These are phyloP conservation scores for Russula emetica DNA, from an alignment of 768 basidiomycete genomes.

Conservation along the genomic window DNA sequence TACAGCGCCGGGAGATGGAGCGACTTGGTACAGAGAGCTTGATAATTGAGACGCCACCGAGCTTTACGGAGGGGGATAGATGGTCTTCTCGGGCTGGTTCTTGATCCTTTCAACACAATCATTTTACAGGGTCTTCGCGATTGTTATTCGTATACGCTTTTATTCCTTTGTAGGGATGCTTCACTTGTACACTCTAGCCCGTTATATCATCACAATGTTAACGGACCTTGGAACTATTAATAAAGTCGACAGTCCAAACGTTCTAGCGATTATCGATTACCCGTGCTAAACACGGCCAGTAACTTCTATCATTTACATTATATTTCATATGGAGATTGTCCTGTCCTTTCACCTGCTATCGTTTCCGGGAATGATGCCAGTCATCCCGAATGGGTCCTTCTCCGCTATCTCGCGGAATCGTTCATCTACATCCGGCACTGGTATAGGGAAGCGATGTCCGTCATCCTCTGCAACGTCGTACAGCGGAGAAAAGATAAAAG, in stretches of 20 bases:
- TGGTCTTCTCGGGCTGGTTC: background rate
- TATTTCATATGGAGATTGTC: too few relatives aligned
- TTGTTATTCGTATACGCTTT: background rate
- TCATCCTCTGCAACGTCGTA: conserved; percentile 14
- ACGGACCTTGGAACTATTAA: background rate
- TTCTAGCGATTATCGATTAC: background rate
- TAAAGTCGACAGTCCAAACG: background rate
- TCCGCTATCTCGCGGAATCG: conserved; percentile 20
- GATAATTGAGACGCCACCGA: conserved; percentile 29
- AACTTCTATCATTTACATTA: conserved; percentile 3
- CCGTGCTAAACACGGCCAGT: background rate
- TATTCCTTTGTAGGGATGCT: background rate
- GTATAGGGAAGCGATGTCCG: conserved; percentile 26
- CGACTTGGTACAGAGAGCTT: conserved; percentile 29
- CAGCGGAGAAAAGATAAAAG: background rate
- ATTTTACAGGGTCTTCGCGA: too few relatives aligned
- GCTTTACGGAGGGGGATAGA: conserved; percentile 14
- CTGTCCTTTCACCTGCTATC: background rate
- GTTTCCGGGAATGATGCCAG: conserved; percentile 3
- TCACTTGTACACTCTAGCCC: background rate
- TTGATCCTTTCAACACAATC: background rate
- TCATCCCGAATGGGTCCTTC: conserved; percentile 6
- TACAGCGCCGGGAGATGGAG: conserved; percentile 32
- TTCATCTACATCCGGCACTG: conserved; percentile 24
- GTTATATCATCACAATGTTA: too few relatives aligned